Evolutionary conservation across 768 basidiomycete species (phyloP).

Genomic region (Tephrocybe sp.): DNA sequence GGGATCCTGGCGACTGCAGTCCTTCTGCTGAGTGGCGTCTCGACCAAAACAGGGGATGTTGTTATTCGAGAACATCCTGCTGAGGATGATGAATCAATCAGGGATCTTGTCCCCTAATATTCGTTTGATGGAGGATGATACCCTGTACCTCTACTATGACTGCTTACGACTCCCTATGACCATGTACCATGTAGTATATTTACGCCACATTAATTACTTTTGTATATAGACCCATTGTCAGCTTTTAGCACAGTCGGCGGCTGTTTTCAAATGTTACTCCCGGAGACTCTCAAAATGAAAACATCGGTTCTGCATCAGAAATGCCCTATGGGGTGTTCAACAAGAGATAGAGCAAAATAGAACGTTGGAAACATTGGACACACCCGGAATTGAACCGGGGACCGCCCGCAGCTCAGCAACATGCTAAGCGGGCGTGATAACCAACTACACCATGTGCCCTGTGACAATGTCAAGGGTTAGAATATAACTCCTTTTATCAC

Average conservation of each 20-base stretch:
- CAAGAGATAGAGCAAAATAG: no score
- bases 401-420: slow-evolving; percentile 9
- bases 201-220: no score
- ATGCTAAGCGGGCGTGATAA: slow-evolving; percentile 19
- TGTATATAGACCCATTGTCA: no score
- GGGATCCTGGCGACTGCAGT: slow-evolving; percentile 52
- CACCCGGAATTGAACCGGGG: slow-evolving; percentile 18
- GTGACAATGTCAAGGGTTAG: background rate
- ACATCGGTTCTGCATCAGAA: no score
- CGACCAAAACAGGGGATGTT: slow-evolving; percentile 14
- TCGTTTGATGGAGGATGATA: background rate
- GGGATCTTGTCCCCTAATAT: background rate
- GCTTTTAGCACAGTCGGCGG: no score
- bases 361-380: slow-evolving; percentile 5
- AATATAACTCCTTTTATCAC: background rate
- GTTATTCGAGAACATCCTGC: slow-evolving; percentile 7
- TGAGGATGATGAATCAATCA: slow-evolving; percentile 7
- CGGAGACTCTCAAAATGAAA: no score
- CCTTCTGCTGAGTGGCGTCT: slow-evolving; percentile 40
- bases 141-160: background rate
- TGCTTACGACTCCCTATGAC: no score
- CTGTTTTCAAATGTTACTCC: no score
- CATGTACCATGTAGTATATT: no score
- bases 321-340: no score
- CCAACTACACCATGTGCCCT: slow-evolving; percentile 19